These are phyloP conservation scores for Claviceps monticola DNA, from an alignment of 2,329 filamentous ascomycete genomes.

Conservation along the genomic window DNA sequence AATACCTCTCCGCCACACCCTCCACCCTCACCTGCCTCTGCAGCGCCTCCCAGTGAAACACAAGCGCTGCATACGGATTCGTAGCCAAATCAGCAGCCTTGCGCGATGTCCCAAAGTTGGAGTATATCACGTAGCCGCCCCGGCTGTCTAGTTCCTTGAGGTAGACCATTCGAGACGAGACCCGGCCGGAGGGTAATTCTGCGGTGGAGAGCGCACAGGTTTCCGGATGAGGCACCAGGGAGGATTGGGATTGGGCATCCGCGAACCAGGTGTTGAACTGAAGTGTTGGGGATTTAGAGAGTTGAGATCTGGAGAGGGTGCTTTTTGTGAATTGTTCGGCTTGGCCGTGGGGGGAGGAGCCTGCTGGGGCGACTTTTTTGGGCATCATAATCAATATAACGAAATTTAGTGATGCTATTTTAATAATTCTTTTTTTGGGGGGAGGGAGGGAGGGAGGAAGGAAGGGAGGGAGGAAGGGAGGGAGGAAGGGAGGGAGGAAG, in stretches of 20 bases:
- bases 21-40: slow-evolving; percentile 90
- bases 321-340: slow-evolving; percentile 62
- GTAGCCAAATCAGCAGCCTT: slow-evolving; percentile 53
- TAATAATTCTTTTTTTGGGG: neutral
- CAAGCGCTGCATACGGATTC: slow-evolving; percentile 69
- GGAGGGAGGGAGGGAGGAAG: no score
- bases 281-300: slow-evolving; percentile 51
- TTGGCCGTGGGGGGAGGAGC: slow-evolving; percentile 41
- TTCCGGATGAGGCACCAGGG: slow-evolving; percentile 61
- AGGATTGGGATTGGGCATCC: slow-evolving; percentile 49
- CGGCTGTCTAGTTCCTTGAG: slow-evolving; percentile 78
- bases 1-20: slow-evolving; percentile 55
- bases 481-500: no score
- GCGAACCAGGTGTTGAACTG: slow-evolving; percentile 91
- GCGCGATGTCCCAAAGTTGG: slow-evolving; percentile 71
- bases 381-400: no score
- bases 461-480: no score
- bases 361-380: slow-evolving; percentile 47
- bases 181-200: slow-evolving; percentile 65
- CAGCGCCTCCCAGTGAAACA: slow-evolving; percentile 78
- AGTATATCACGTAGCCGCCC: slow-evolving; percentile 79
- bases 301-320: slow-evolving; percentile 45
- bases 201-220: slow-evolving; percentile 82
- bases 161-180: slow-evolving; percentile 79
- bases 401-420: no score